These are phyloP conservation scores for Priceomyces haplophilus DNA, from an alignment of 805 yeast species.

Conservation along the genomic window DNA sequence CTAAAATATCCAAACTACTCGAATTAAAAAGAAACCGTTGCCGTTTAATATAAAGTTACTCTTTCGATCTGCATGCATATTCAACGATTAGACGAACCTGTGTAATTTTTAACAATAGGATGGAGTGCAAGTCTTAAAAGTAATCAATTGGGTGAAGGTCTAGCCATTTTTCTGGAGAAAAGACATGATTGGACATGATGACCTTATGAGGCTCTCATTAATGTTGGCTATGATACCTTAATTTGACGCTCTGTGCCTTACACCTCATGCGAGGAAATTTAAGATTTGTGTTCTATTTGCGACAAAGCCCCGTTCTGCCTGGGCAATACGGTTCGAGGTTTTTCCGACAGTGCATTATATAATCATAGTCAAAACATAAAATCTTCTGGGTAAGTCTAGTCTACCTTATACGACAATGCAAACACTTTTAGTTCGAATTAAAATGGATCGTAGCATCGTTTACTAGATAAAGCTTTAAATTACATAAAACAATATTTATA, in stretches of 20 bases:
- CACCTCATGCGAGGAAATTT: neutral
- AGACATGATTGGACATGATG: neutral
- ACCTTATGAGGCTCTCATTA: no score
- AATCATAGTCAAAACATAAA: no score
- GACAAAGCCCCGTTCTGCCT: neutral
- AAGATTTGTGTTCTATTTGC: neutral
- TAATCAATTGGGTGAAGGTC: neutral
- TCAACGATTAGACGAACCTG: slow-evolving; percentile 1
- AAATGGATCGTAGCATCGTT: slow-evolving; percentile 2
- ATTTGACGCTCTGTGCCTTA: no score
- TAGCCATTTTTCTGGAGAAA: neutral
- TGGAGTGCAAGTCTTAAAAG: neutral
- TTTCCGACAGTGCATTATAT: neutral
- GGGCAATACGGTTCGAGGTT: neutral
- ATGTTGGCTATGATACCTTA: no score
- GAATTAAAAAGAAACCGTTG: no score
- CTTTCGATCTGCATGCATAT: neutral
- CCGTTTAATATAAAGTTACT: no score
- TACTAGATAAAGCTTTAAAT: neutral
- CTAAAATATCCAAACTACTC: no score
- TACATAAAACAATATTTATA: neutral
- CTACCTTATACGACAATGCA: no score
- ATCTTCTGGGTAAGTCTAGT: no score
- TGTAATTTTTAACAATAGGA: neutral
- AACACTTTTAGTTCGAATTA: no score